Base-by-base conservation (phyloP, 768 basidiomycete genomes). In the Pleurotus sapidus region DNA sequence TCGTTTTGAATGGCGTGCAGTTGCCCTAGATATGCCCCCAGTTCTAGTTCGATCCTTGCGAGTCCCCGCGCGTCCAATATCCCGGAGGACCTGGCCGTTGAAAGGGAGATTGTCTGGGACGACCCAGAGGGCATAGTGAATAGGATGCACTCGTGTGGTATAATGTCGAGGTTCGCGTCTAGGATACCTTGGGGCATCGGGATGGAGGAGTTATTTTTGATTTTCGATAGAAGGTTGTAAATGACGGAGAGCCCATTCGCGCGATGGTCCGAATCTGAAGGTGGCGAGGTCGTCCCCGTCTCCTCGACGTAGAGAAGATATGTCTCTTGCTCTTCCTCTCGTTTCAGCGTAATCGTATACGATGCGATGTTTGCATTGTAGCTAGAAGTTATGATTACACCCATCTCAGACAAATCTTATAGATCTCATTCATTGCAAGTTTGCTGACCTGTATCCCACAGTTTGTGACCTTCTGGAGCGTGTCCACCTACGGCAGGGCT, bases 1-100 rank as follows among this genome's bases (percentile, higher is more conserved):
- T 91, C 87, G 71, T 88, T 89, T 64, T 87, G 85, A n/a, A 88
- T 77, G 20, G 72, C 71, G 63, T 91, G 89, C n/a, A 89, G 72
- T 57, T 83, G 77, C 5, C 80, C 81, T 38, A 91, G 77, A 63
- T 82, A 75, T 34, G 75, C 68, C 5, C 89, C 90, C 2, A 89
- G 71, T 53, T 78, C 73, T n/a, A 87, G 74, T 57, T 90, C 85
- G 56, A 90, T 63, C 17, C 77, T 69, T 3, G 77, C 63, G 3
- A 66, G 67, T 45, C 83, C 76, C 18, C 72, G 61, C 3, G 70
- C 68, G 2, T 74, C 73, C 25, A 75, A 72, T 25, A 71, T 60
- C 54, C 68, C 64, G 30, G 67, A 59, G 30, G 64, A 64, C 64
- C 74, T 75, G 53, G 77, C 76, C 56, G 67, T 68, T 20, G 73